Base-by-base conservation (phyloP, 768 basidiomycete species). In the Exidia glandulosa region DNA sequence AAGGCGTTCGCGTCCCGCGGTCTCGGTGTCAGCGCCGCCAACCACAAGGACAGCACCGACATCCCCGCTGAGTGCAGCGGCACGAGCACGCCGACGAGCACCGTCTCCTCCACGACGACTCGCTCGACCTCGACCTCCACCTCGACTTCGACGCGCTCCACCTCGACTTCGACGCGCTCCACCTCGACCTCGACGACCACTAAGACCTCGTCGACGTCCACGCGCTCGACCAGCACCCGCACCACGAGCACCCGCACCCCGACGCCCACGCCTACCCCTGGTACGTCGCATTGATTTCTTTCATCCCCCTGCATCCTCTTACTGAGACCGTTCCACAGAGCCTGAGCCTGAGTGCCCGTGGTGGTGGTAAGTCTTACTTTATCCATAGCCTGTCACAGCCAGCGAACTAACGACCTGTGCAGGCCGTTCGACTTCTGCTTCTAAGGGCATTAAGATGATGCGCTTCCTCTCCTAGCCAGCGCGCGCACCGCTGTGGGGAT, bases 1-100 rank as follows among this genome's bases (percentile, higher is more conserved):
- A 74, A 67, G n/a, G 75, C 70, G 13, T 82, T 82, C 58, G 80
- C 80, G 3, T 77, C 74, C 61, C 74, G 75, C 45, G 81, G 81
- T 3, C 72, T 82, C n/a, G 80, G 80, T 3, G 60, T 73, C 30
- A 68, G 68, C 30, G 75, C 75, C 16, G 68, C 66, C 30, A 70
- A 65, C 65, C 68, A 68, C 63, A 62, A 59, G 16, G 71, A 76
- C 61, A 69, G 71, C 62, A 34, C 29, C 10, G 63, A 66, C 3
- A 62, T 73, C 4, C 71, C 72, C 52, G 23, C 65, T 9, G 69
- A 63, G 16, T 73, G 73, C 66, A 59, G 32, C 19, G 59, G 59
- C 29, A 1, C 59, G 54, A 52, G 48, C 41, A 23, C 59, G n/a
- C 32, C 59, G 27, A 48, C 45, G 47, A 32, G 25, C 27, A 52